Conservation (phyloP, 164 flowering plant species). For the Berberis vulgaris region DNA sequence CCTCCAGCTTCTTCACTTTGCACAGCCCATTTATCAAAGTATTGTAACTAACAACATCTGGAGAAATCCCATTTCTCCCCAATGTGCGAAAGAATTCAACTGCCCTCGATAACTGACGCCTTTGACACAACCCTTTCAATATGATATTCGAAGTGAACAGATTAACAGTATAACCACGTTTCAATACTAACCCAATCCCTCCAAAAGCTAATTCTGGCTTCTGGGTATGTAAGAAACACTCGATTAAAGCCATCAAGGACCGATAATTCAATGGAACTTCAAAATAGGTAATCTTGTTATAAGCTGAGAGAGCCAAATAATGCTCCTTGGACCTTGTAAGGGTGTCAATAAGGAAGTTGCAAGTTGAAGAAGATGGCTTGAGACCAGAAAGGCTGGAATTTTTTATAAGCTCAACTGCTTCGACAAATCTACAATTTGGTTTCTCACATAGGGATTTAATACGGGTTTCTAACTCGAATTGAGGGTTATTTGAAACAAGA, state of each 20-base stretch:
- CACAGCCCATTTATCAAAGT: conserved; percentile 52
- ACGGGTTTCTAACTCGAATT: conserved; percentile 20
- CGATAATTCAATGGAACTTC: conserved; percentile 25
- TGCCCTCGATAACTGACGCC: conserved; percentile 30
- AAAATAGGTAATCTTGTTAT: conserved; percentile 27
- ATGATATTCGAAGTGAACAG: conserved; percentile 33
- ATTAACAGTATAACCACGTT: conserved; percentile 42
- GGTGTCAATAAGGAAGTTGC: conserved; percentile 32
- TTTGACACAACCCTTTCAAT: conserved; percentile 46
- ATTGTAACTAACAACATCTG: conserved; percentile 46
- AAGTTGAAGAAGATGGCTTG: conserved; percentile 30
- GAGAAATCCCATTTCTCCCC: conserved; percentile 18
- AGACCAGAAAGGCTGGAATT: conserved; percentile 14
- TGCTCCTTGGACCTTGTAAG: conserved; percentile 34
- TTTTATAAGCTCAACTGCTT: conserved; percentile 34
- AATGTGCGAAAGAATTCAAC: conserved; percentile 31
- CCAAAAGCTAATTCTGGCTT: conserved; percentile 35
- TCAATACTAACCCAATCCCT: conserved; percentile 44
- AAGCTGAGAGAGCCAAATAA: conserved; percentile 35
- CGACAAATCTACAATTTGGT: conserved; percentile 20
- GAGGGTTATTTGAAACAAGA: neutral
- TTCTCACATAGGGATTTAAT: conserved; percentile 32
- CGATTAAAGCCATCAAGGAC: conserved; percentile 35
- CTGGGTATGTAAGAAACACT: conserved; percentile 30
- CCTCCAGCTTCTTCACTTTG: conserved; percentile 35